Percentiles rank a stretch among this genome's conserved stretches.
These are phyloP conservation scores for Penicillium expansum DNA, from an alignment of 2,329 filamentous ascomycete species.

Conservation along the genomic window DNA sequence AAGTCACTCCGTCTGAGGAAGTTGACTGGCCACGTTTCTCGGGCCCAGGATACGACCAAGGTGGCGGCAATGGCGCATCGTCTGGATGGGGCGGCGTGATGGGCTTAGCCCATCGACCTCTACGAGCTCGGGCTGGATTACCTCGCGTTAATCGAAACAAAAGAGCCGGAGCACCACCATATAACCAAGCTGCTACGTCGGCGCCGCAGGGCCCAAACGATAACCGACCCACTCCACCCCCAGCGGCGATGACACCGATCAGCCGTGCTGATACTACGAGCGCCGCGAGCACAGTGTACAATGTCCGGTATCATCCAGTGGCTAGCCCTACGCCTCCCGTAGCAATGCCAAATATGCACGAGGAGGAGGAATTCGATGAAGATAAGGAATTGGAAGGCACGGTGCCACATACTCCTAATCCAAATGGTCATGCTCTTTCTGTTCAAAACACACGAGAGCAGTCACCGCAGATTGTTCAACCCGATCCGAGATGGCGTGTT, in stretches of 20 bases:
- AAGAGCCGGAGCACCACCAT: slow-evolving; percentile 4
- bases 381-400: slow-evolving; percentile 28
- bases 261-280: slow-evolving; percentile 61
- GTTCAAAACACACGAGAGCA: slow-evolving; percentile 29
- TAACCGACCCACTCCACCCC: slow-evolving; percentile 42
- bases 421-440: slow-evolving; percentile 17
- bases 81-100: slow-evolving; percentile 42
- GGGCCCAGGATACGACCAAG: slow-evolving; percentile 39
- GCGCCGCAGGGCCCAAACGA: slow-evolving; percentile 16
- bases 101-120: slow-evolving; percentile 35
- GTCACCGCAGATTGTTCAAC: slow-evolving; percentile 32
- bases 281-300: slow-evolving; percentile 63
- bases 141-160: slow-evolving; percentile 24
- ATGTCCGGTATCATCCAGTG: slow-evolving; percentile 59
- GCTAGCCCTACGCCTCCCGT: slow-evolving; percentile 47
- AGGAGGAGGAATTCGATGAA: slow-evolving; percentile 30
- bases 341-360: slow-evolving; percentile 35
- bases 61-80: slow-evolving; percentile 35
- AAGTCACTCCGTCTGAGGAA: slow-evolving; percentile 60
- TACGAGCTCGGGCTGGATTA: slow-evolving; percentile 35
- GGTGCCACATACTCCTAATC: slow-evolving; percentile 7
- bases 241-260: slow-evolving; percentile 54
- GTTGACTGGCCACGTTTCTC: slow-evolving; percentile 47
- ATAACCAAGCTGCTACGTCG: slow-evolving; percentile 14
- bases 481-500: slow-evolving; percentile 47